These are phyloP conservation scores for Hyphopichia burtonii DNA, from an alignment of 1,139 yeast species.

Conservation along the genomic window DNA sequence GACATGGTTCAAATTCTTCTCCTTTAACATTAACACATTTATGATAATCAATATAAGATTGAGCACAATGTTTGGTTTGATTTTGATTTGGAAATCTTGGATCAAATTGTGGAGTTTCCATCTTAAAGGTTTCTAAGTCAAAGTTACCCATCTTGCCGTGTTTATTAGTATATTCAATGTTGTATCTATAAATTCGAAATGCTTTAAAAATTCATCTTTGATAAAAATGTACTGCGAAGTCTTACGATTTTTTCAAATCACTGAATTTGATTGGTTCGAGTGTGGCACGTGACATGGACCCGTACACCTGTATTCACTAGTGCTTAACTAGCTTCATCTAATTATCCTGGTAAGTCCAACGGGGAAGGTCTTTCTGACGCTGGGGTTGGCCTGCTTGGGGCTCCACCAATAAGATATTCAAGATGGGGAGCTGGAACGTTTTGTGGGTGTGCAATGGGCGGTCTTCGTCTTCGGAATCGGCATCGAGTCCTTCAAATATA, in stretches of 20 bases:
- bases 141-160: conserved; percentile 34
- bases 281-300: conserved; percentile 2
- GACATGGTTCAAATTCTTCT: conserved; percentile 97
- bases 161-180: neutral
- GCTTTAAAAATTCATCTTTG: neutral
- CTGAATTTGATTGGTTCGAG: neutral
- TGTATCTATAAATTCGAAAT: no score
- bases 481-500: neutral
- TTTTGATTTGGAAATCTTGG: conserved; percentile 95
- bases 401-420: conserved; percentile 13
- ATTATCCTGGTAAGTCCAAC: conserved; percentile 12
- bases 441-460: conserved; percentile 5
- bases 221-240: conserved; percentile 2
- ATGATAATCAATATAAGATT: conserved; percentile 95
- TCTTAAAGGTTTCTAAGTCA: conserved; percentile 49
- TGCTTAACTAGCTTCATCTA: no score
- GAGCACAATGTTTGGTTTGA: conserved; percentile 98
- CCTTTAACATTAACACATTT: conserved; percentile 96
- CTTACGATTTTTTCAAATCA: conserved; percentile 9
- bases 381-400: neutral
- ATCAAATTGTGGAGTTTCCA: conserved; percentile 85
- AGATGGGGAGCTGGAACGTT: conserved; percentile 18
- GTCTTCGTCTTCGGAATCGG: neutral
- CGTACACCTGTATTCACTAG: no score
- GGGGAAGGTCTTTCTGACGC: neutral